These are phyloP conservation scores for Magnolia kwangsiensis DNA, from an alignment of 164 flowering plant species.

Conservation along the genomic window DNA sequence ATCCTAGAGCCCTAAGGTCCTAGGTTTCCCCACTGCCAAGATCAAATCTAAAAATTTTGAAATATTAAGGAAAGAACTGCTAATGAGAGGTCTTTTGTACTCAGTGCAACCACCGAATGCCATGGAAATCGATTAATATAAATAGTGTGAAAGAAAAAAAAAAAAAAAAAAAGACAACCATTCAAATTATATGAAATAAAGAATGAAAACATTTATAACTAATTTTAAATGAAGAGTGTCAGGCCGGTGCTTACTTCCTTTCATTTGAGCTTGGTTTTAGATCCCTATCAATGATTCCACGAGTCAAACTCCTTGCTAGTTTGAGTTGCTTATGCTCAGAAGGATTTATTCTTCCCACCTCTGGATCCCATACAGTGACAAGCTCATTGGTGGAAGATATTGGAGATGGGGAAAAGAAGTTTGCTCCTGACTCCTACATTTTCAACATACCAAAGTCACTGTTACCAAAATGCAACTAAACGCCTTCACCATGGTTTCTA, in stretches of 20 bases:
- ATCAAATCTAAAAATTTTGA: too few species aligned
- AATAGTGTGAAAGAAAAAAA: too few species aligned
- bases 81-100: too few species aligned
- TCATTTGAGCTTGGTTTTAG: slow-evolving; percentile 91
- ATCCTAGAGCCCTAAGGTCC: too few species aligned
- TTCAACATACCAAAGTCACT: too few species aligned
- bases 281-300: slow-evolving; percentile 95
- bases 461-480: too few species aligned
- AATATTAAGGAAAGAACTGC: too few species aligned
- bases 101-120: too few species aligned
- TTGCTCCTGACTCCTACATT: slow-evolving; percentile 90
- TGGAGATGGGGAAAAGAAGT: slow-evolving; percentile 78
- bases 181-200: neutral
- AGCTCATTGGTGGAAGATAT: slow-evolving; percentile 92
- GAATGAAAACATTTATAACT: neutral
- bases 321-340: slow-evolving; percentile 98
- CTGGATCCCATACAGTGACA: slow-evolving; percentile 97
- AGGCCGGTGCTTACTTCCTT: slow-evolving; percentile 64
- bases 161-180: neutral
- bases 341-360: slow-evolving; percentile 89
- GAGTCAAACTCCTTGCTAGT: slow-evolving; percentile 89
- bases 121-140: too few species aligned
- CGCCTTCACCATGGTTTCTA: too few species aligned
- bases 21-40: too few species aligned
- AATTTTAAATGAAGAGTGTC: neutral